phyloP scores from a whole-genome alignment of 108 stramenopile genomes.

The Pseudonitzschia multistriata region DNA sequence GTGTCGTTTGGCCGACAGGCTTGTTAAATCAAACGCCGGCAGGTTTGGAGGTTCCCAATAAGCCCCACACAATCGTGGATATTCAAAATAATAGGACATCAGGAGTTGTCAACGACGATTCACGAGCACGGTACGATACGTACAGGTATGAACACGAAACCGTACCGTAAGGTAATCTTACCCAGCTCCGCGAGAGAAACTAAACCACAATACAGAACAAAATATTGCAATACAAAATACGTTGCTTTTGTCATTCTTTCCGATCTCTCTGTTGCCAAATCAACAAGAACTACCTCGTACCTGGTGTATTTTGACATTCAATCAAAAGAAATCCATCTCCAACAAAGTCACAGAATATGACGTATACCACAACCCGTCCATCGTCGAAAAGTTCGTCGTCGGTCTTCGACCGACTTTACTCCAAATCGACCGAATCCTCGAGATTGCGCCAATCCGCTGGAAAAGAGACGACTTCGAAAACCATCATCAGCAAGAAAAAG shows the following conservation, averaged over 20 bases:
- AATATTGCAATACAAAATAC: no score
- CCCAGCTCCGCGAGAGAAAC: no score
- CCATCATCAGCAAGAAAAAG: not conserved
- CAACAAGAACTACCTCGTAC: no score
- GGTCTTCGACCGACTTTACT: slow-evolving; percentile 16
- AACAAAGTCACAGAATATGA: not conserved
- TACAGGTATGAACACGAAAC: no score
- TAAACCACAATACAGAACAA: no score
- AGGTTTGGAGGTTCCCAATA: not conserved
- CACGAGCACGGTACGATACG: no score
- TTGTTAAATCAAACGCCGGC: not conserved
- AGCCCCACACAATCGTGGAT: not conserved
- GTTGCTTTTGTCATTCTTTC: no score
- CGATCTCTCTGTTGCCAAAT: no score
- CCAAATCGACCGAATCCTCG: slow-evolving; percentile 18
- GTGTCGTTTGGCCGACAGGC: not conserved
- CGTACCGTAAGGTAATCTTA: no score
- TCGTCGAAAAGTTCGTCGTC: not conserved
- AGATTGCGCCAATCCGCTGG: slow-evolving; percentile 1
- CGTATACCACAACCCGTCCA: not conserved
- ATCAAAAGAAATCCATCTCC: not conserved
- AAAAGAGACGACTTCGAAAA: slow-evolving; percentile 2
- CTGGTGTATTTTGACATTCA: not conserved
- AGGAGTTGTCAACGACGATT: not conserved
- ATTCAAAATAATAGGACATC: not conserved